Percentiles rank a stretch among this genome's conserved stretches.
Evolutionary conservation across 1,284 basidiomycete species (phyloP).

Genomic region (Omphalotus olearius): DNA sequence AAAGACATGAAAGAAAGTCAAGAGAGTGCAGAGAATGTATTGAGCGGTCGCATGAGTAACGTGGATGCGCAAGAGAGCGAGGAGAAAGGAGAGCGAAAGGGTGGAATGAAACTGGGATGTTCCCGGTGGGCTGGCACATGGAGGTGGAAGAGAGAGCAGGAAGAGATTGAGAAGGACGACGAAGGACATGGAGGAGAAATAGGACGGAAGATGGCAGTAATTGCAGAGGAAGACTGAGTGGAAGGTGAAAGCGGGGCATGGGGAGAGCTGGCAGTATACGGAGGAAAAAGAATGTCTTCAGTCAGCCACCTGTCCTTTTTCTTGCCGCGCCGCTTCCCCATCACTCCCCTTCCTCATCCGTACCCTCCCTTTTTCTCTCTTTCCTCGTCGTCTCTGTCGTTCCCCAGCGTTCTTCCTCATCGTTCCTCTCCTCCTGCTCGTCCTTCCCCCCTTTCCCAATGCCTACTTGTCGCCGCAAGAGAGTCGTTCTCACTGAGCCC

Average conservation of each 20-base stretch:
- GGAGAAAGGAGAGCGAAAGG: too few relatives aligned
- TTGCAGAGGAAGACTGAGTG: not conserved
- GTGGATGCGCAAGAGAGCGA: too few relatives aligned
- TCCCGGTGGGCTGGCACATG: not conserved
- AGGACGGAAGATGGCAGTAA: not conserved
- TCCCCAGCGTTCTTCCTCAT: constrained; percentile 20
- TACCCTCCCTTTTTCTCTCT: constrained; percentile 16
- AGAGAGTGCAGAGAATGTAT: too few relatives aligned
- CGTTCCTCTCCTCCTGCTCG: constrained; percentile 18
- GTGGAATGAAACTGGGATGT: not conserved
- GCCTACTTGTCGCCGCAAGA: constrained; percentile 89
- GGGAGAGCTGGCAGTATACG: not conserved
- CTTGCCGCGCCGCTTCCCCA: not conserved
- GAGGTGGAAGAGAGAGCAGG: not conserved
- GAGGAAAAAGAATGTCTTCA: too few relatives aligned
- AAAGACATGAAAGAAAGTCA: too few relatives aligned
- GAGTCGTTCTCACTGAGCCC: constrained; percentile 82
- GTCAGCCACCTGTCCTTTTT: not conserved
- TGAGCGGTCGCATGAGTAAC: too few relatives aligned
- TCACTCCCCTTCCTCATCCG: constrained; percentile 4
- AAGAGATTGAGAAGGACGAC: not conserved
- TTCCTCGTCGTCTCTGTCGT: constrained; percentile 15
- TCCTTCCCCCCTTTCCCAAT: constrained; percentile 36
- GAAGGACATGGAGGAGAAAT: not conserved
- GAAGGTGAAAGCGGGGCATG: not conserved